Evolutionary conservation across 352 stramenopile genomes (phyloP).

Genomic region (Globisporangium apiculatum): DNA sequence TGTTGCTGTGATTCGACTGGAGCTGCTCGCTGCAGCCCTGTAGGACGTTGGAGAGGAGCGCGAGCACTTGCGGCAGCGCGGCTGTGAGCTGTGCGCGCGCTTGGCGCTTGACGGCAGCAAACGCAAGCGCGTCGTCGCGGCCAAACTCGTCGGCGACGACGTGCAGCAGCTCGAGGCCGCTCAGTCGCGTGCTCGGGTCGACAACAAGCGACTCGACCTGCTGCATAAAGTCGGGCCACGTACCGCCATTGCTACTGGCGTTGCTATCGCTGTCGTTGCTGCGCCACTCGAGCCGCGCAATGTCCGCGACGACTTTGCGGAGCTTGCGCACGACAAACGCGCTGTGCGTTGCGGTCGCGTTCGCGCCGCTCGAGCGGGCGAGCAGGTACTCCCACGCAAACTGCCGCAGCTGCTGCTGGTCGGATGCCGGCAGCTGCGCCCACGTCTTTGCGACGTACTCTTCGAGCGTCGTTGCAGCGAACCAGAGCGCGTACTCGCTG

Average conservation of each 20-base stretch:
- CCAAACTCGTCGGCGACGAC: conserved; percentile 71
- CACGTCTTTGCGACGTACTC: conserved; percentile 68
- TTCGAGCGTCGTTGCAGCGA: conserved; percentile 59
- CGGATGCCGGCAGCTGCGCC: conserved; percentile 27
- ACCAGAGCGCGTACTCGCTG: conserved; percentile 78
- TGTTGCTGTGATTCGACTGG: not conserved
- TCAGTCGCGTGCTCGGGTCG: conserved; percentile 28
- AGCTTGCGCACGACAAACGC: conserved; percentile 65
- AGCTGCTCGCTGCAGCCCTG: conserved; percentile 33
- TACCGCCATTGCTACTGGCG: conserved; percentile 1
- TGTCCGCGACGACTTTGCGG: conserved; percentile 64
- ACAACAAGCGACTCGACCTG: conserved; percentile 54
- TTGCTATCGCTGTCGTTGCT: not conserved
- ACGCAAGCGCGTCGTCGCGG: conserved; percentile 47
- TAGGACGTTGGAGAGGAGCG: conserved; percentile 44
- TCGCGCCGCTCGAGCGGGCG: conserved; percentile 5
- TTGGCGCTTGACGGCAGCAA: conserved; percentile 38
- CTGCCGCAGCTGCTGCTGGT: conserved; percentile 43
- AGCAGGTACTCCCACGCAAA: conserved; percentile 63
- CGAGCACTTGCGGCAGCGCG: conserved; percentile 41
- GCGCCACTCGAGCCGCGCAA: conserved; percentile 53
- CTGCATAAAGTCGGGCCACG: conserved; percentile 58
- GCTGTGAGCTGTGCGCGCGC: conserved; percentile 31
- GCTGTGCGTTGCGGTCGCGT: conserved; percentile 13
- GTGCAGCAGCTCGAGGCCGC: conserved; percentile 46